A percentile compares a stretch with the other conserved stretches of the same genome.
These are phyloP conservation scores for Salix suchowensis DNA, from an alignment of 345 rosid genomes.

Conservation along the genomic window DNA sequence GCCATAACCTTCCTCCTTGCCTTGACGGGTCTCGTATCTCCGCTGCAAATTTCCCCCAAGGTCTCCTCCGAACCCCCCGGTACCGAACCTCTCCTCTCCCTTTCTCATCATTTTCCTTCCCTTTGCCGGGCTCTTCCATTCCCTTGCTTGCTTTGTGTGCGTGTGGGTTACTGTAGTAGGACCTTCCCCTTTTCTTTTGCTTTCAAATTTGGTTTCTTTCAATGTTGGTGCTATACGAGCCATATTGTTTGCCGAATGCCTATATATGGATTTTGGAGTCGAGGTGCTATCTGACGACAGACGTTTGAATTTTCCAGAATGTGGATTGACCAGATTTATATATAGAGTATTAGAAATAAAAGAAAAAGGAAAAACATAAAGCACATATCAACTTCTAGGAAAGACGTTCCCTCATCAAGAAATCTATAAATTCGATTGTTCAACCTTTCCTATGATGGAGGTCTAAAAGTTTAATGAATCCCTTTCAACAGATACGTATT, in stretches of 20 bases:
- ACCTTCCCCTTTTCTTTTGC: background rate
- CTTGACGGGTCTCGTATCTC: slow-evolving; percentile 75
- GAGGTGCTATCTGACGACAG: background rate
- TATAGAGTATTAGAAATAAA: background rate
- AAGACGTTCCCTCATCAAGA: slow-evolving; percentile 6
- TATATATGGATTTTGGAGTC: background rate
- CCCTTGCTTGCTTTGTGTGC: slow-evolving; percentile 7
- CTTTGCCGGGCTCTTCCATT: slow-evolving; percentile 3
- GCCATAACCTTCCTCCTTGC: slow-evolving; percentile 73
- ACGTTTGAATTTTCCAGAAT: background rate
- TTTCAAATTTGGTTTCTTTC: background rate
- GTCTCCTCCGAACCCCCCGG: slow-evolving; percentile 74
- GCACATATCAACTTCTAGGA: slow-evolving; percentile 7
- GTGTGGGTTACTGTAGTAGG: background rate
- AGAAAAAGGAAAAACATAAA: background rate
- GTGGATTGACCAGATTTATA: background rate
- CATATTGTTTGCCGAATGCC: background rate
- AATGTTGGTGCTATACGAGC: background rate
- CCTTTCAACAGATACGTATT: too few species aligned
- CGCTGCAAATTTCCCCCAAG: slow-evolving; percentile 90
- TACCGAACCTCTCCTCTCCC: slow-evolving; percentile 43
- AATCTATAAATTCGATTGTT: slow-evolving; percentile 22
- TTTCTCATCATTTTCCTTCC: slow-evolving; percentile 17
- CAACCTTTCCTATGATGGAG: slow-evolving; percentile 9
- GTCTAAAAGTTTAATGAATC: background rate